Percentiles rank a stretch among this genome's conserved stretches.
These are phyloP conservation scores for Pulveroboletus frians DNA, from an alignment of 768 basidiomycete genomes.

Conservation along the genomic window DNA sequence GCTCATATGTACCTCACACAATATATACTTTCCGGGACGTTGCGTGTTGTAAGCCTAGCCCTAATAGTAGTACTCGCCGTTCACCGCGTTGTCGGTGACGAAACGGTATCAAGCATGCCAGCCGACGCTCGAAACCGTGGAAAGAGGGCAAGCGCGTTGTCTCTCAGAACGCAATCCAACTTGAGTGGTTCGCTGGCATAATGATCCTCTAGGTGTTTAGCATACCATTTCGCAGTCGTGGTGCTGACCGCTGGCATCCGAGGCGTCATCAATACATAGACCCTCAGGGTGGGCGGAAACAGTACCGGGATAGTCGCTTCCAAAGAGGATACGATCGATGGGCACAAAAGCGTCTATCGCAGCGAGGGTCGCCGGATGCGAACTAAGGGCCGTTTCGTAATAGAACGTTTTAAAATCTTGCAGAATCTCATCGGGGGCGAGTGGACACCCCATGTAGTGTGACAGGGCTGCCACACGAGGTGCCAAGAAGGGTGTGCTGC, in stretches of 20 bases:
- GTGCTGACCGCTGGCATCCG: conserved; percentile 48
- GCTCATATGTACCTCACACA: conserved; percentile 25
- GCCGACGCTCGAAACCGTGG: conserved; percentile 27
- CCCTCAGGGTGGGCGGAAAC: background rate
- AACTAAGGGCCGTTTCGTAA: conserved; percentile 67
- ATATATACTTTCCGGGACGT: conserved; percentile 17
- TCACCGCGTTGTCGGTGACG: background rate
- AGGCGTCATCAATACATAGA: conserved; percentile 1
- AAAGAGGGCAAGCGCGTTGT: conserved; percentile 52
- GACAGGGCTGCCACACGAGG: conserved; percentile 66
- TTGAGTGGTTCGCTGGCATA: conserved; percentile 37
- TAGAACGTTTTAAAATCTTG: conserved; percentile 68
- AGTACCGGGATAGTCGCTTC: conserved; percentile 73
- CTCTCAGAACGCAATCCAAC: conserved; percentile 41
- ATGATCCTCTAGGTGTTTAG: conserved; percentile 45
- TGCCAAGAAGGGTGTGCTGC: conserved; percentile 59
- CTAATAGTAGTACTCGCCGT: background rate
- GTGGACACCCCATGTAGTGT: conserved; percentile 60
- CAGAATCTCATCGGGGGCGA: conserved; percentile 61
- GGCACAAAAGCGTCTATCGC: conserved; percentile 48
- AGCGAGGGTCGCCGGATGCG: conserved; percentile 47
- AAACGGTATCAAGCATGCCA: background rate
- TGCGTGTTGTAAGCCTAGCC: conserved; percentile 8
- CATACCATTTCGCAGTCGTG: conserved; percentile 58
- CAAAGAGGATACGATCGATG: conserved; percentile 55